Evolutionary conservation across 2,329 filamentous ascomycete genomes (phyloP).

Genomic region (Aspergillus sp.): DNA sequence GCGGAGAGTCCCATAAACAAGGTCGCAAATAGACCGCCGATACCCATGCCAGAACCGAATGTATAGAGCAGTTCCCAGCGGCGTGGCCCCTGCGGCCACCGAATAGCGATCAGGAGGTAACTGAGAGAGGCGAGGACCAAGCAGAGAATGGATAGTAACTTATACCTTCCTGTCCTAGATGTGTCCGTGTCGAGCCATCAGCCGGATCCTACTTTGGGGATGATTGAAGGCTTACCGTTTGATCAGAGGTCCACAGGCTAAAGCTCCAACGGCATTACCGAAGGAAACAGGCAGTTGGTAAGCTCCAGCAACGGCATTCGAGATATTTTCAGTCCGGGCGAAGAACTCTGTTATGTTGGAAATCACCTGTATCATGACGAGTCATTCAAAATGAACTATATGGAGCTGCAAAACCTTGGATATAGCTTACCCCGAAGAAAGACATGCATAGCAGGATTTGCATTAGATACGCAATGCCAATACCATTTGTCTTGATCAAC

Average conservation of each 20-base stretch:
- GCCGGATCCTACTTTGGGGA: too few species aligned
- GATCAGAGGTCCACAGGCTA: conserved; percentile 3
- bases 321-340: conserved; percentile 3
- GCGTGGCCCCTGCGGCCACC: conserved; percentile 7
- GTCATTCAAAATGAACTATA: too few species aligned
- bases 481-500: background rate
- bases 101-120: conserved; percentile 6
- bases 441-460: background rate
- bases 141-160: background rate
- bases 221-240: conserved; percentile 2
- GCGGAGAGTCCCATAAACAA: conserved; percentile 11
- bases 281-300: conserved; percentile 2
- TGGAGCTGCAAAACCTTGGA: too few species aligned
- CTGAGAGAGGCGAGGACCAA: background rate
- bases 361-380: too few species aligned
- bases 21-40: conserved; percentile 8
- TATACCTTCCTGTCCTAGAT: conserved; percentile 2
- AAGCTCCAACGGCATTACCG: conserved; percentile 8
- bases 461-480: too few species aligned
- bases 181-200: background rate
- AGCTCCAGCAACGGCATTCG: background rate
- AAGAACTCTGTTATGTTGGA: conserved; percentile 8
- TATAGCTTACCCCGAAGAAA: background rate
- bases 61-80: conserved; percentile 8
- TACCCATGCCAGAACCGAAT: conserved; percentile 5